phyloP scores from a whole-genome alignment of 2,329 filamentous ascomycete genomes.

The Domatiomyces globalis region DNA sequence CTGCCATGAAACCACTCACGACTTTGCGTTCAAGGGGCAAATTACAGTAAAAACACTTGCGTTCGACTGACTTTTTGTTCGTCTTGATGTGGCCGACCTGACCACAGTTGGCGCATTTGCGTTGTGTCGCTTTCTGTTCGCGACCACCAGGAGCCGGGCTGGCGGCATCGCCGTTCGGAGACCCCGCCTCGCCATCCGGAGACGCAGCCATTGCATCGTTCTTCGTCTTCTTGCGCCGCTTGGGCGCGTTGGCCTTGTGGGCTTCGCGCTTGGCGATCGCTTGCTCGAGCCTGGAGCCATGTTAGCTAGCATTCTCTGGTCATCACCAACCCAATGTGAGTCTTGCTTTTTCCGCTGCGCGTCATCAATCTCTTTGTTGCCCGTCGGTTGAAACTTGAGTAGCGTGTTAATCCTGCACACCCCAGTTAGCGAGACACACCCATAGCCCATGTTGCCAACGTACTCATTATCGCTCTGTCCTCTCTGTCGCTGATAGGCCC shows the following conservation, averaged over 20 bases:
- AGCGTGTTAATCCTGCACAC: constrained; percentile 20
- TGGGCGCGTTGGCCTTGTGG: constrained; percentile 4
- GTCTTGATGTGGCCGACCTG: constrained; percentile 97
- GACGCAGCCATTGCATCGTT: constrained; percentile 9
- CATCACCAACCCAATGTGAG: not conserved
- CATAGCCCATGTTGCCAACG: not conserved
- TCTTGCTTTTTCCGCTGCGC: constrained; percentile 43
- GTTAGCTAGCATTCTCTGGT: constrained; percentile 19
- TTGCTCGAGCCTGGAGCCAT: constrained; percentile 36
- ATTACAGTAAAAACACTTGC: constrained; percentile 17
- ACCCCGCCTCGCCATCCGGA: constrained; percentile 23
- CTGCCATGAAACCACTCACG: constrained; percentile 1
- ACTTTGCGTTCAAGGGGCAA: constrained; percentile 13
- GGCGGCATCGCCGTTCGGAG: constrained; percentile 28
- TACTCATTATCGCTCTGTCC: constrained; percentile 24
- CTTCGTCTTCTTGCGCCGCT: constrained; percentile 32
- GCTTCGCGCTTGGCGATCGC: constrained; percentile 7
- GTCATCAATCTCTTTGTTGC: constrained; percentile 52
- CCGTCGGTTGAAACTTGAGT: constrained; percentile 39
- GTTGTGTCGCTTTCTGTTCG: constrained; percentile 39
- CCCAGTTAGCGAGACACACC: not conserved
- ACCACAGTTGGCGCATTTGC: constrained; percentile 96
- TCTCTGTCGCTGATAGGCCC: constrained; percentile 70
- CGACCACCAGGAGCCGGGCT: constrained; percentile 36
- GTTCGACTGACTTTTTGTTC: constrained; percentile 72